phyloP scores from a whole-genome alignment of 2,329 filamentous ascomycete species.

The Penicillium sclerotiorum region DNA sequence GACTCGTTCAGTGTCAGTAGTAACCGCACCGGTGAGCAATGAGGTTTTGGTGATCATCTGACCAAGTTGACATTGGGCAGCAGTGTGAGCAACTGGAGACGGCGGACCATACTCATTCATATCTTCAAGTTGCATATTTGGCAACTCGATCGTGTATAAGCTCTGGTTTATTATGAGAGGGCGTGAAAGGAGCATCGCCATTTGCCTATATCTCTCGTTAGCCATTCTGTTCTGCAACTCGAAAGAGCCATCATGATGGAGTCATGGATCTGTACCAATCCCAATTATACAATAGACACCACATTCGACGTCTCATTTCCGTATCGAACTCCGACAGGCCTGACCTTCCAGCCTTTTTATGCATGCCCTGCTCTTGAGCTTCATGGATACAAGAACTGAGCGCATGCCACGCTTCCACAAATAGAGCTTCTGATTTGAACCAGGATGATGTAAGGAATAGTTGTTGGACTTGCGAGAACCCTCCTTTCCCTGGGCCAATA shows the following conservation, averaged over 20 bases:
- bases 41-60: conserved; percentile 30
- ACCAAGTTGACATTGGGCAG: conserved; percentile 44
- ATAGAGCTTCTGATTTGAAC: conserved; percentile 52
- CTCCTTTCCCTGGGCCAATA: conserved; percentile 48
- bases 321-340: conserved; percentile 49
- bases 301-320: conserved; percentile 52
- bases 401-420: conserved; percentile 54
- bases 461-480: conserved; percentile 53
- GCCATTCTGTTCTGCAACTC: no score
- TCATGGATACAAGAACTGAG: conserved; percentile 49
- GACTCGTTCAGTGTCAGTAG: conserved; percentile 27
- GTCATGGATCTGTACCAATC: conserved; percentile 43
- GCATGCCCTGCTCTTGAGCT: conserved; percentile 50
- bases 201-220: conserved; percentile 34
- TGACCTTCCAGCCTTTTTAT: conserved; percentile 41
- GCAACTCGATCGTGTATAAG: conserved; percentile 43
- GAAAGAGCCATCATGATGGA: not conserved
- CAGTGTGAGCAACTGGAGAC: conserved; percentile 50
- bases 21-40: conserved; percentile 11
- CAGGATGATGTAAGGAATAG: conserved; percentile 52
- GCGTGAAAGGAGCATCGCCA: conserved; percentile 48
- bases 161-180: conserved; percentile 49
- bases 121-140: conserved; percentile 42
- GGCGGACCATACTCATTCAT: conserved; percentile 38
- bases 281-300: conserved; percentile 52